A percentile compares a stretch with the other conserved stretches of the same genome.
Conservation (phyloP, 1,284 basidiomycete species). For the Pseudozyma pruni region DNA sequence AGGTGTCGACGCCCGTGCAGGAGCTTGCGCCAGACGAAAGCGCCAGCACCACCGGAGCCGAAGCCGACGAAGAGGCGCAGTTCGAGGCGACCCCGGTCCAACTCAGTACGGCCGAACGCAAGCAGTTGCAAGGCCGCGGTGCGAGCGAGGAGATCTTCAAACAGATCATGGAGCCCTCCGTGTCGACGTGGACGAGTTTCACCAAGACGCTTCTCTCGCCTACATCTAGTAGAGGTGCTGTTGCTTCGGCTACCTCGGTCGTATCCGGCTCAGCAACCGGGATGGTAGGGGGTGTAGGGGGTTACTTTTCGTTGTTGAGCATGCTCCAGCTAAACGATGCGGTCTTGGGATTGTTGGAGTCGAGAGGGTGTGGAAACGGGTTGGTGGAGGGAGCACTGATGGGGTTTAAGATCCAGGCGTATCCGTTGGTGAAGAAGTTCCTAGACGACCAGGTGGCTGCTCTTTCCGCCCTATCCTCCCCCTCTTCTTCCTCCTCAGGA, state of each 20-base stretch:
- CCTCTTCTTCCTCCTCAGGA: neutral
- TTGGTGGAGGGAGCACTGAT: slow-evolving; percentile 52
- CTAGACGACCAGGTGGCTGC: slow-evolving; percentile 55
- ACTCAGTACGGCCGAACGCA: slow-evolving; percentile 38
- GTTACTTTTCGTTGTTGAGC: slow-evolving; percentile 43
- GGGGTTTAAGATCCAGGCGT: slow-evolving; percentile 55
- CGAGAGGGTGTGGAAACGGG: slow-evolving; percentile 35
- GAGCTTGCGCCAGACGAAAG: slow-evolving; percentile 15
- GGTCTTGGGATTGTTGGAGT: slow-evolving; percentile 21
- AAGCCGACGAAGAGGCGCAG: slow-evolving; percentile 20
- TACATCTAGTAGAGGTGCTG: slow-evolving; percentile 6
- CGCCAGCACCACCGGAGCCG: slow-evolving; percentile 15
- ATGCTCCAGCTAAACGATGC: slow-evolving; percentile 50
- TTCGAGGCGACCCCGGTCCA: slow-evolving; percentile 47
- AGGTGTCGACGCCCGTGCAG: neutral
- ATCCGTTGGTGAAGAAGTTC: slow-evolving; percentile 50
- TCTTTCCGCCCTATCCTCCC: slow-evolving; percentile 17
- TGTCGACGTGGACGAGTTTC: slow-evolving; percentile 44
- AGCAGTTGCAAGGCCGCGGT: slow-evolving; percentile 16
- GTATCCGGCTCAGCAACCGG: slow-evolving; percentile 1
- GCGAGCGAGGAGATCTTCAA: slow-evolving; percentile 61
- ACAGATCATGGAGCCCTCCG: slow-evolving; percentile 63
- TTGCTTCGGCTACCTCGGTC: slow-evolving; percentile 4
- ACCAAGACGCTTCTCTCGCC: slow-evolving; percentile 35
- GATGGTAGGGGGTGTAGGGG: neutral